These are phyloP conservation scores for Choanephora cucurbitarum DNA, from an alignment of 371 early-diverging fungal species.

Conservation along the genomic window DNA sequence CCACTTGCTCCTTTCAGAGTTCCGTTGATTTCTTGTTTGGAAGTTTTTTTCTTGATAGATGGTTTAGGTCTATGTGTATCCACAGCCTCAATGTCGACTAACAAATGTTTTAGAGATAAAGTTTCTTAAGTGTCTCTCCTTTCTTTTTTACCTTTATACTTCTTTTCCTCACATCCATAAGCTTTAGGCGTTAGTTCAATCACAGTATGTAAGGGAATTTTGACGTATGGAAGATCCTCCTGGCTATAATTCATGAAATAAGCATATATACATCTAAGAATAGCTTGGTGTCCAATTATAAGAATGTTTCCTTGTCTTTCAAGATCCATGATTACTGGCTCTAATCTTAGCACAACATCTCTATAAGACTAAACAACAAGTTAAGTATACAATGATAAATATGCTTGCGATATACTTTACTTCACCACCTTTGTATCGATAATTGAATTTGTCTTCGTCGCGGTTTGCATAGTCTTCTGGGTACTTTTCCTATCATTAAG, in stretches of 20 bases:
- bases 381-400: neutral
- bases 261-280: conserved; percentile 90
- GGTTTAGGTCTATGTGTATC: conserved; percentile 81
- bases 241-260: conserved; percentile 91
- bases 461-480: conserved; percentile 90
- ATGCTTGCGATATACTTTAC: conserved; percentile 20
- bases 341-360: conserved; percentile 65
- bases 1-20: conserved; percentile 40
- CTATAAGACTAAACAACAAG: conserved; percentile 68
- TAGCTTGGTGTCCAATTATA: conserved; percentile 95
- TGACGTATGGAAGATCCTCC: conserved; percentile 93
- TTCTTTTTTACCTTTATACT: conserved; percentile 57
- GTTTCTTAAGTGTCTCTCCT: neutral
- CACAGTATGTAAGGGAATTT: conserved; percentile 96
- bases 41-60: conserved; percentile 14
- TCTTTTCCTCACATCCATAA: conserved; percentile 91
- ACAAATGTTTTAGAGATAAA: neutral
- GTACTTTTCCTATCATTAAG: conserved; percentile 52
- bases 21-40: conserved; percentile 5
- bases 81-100: conserved; percentile 82
- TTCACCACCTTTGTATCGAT: conserved; percentile 95
- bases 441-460: conserved; percentile 94
- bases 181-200: conserved; percentile 94
- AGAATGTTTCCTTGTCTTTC: conserved; percentile 95
- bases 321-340: conserved; percentile 93